Evolutionary conservation across 1,284 basidiomycete genomes (phyloP).

Genomic region (Fistulina hepatica): DNA sequence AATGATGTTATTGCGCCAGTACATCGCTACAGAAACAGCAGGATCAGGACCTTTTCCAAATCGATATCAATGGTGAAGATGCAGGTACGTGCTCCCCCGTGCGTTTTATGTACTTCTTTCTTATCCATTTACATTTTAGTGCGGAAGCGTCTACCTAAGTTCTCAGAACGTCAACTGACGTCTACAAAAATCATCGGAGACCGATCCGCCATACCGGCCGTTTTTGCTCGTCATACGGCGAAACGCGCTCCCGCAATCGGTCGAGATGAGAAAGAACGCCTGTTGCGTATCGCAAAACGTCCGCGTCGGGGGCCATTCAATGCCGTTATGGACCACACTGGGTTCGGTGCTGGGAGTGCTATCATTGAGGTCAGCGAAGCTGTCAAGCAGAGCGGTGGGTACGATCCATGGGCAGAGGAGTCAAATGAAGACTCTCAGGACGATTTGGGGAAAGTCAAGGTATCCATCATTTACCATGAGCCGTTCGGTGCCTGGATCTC

Average conservation of each 20-base stretch:
- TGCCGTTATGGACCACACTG: constrained; percentile 51
- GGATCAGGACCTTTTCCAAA: constrained; percentile 65
- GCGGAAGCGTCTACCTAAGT: constrained; percentile 44
- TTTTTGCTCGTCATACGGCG: constrained; percentile 39
- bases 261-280: constrained; percentile 59
- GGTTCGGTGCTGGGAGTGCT: constrained; percentile 52
- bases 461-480: constrained; percentile 33
- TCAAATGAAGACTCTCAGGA: constrained; percentile 26
- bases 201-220: constrained; percentile 78
- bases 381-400: constrained; percentile 58
- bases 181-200: constrained; percentile 76
- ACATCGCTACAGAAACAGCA: constrained; percentile 50
- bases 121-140: constrained; percentile 29
- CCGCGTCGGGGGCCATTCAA: constrained; percentile 61
- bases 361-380: constrained; percentile 51
- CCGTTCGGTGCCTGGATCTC: constrained; percentile 39
- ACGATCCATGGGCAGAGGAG: constrained; percentile 58
- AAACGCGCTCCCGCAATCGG: constrained; percentile 26
- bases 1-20: constrained; percentile 26
- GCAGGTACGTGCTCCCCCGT: constrained; percentile 34
- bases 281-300: constrained; percentile 65
- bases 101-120: neutral
- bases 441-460: constrained; percentile 22
- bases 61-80: constrained; percentile 77
- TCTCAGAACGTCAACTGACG: constrained; percentile 47